Evolutionary conservation across 2,329 filamentous ascomycete species (phyloP), one percentile per base, ranked within the genome.

Genomic region (Fusarium protoensiforme): DNA sequence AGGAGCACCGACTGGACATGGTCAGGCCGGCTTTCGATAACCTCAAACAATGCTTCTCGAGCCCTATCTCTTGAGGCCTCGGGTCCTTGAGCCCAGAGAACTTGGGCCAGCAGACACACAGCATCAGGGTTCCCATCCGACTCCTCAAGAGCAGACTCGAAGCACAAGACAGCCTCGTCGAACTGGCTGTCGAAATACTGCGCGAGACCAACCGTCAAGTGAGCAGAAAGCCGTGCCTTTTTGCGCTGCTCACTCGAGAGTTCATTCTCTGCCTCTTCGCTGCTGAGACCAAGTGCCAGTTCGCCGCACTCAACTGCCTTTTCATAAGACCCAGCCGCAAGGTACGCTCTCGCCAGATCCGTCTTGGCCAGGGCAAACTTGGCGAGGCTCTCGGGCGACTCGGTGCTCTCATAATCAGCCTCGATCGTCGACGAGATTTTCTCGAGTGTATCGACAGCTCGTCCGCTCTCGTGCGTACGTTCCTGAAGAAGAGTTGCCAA

Each of bases 31-130:
- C 86, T 88, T 76, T 95, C 94, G 14, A 98, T 92, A 38, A 93
- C 92, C 16, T 92, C 91, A 77, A 98, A 96, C 1, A 99, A 87
- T 72, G 94, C 90, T 61, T 93, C 91, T 5, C 94, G 89, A 18
- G 96, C 95, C 69, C 93, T 91, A 58, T 92, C 90, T 54, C 92
- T 90, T 64, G 95, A 93, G 1, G 91, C 87, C 8, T 92, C 90
- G 0, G 91, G 91, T 10, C 94, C 95, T 73, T 94, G 94, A 0
- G 95, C 95, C 96, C 96, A 99, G 0, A 98, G 87, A 0, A 98
- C 93, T 82, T 98, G 94, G 0, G 95, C 93, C 14, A 98, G 87
- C 14, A 98, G 87, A 78, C 95, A 98, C 0, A 95, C 92, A 1
- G 96, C 92, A 78, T 98, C 95, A 0, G 95, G 93, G 69, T 94